Evolutionary conservation across 371 early-diverging fungal genomes (phyloP), one percentile per base, ranked within the genome.

Genomic region (Apophysomyces ossiformis): DNA sequence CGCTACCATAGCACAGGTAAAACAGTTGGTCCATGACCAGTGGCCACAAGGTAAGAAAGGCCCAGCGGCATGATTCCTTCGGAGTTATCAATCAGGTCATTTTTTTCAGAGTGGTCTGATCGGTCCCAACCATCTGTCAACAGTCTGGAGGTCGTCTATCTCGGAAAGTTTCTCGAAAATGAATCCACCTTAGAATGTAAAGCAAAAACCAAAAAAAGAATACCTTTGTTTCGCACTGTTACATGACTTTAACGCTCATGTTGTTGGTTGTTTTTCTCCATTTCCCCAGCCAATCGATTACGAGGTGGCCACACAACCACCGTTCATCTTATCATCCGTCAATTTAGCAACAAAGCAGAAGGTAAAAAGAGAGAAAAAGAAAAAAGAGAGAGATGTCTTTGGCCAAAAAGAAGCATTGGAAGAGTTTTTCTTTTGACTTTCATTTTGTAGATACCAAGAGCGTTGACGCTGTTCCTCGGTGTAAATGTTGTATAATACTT

Each of bases 41-140:
- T 76, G 76, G 76, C 76, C 76, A 11, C 60, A 69, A 70, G 76
- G 76, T 72, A 67, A 43, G 63, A 44, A 61, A 32, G 38, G 38
- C 36, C 7, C 32, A 45, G 18, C 21, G 18, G 36, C 43, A 37
- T 41, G 41, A 67, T 18, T 64, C 43, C 37, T 16, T 63, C 54
- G 54, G 54, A 50, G 54, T 50, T 50, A 50, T 50, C 21, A 26
- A 50, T 26, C 21, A 18, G n/a, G 7, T 47, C 13, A 26, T 26
- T 26, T 50, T 21, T 50, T 21, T 50, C 21, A 74, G 71, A 69
- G 60, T 69, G 69, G 71, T 61, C 69, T 11, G 70, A 60, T 35
- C 69, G 71, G 47, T 57, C 69, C 1, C 66, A 65, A 36, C 65
- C 68, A 32, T 64, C 73, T 5, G 45, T 67, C 13, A 63, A 57